Evolutionary conservation across 768 basidiomycete species (phyloP), one percentile per base, ranked within the genome.

Genomic region (Brasilioporus rufonigricans): DNA sequence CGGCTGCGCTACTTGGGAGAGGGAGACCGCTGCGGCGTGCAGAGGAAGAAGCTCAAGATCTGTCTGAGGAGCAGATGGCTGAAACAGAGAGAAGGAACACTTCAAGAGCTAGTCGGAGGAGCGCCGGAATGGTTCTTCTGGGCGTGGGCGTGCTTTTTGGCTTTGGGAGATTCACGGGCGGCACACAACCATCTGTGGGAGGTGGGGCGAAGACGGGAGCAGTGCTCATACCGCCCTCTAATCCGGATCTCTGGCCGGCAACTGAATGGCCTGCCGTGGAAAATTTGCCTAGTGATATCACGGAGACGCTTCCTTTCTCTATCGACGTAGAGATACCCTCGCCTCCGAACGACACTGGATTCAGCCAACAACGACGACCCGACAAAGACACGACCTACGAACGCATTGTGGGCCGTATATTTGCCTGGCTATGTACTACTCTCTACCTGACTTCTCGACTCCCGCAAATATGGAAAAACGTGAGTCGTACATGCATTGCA

Each of bases 401-500:
- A 63, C 87, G 82, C 45, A 66, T 93, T 24, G 73, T 98, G 46
- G 97, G 97, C 1, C 86, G 97, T 3, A 82, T 93, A 50, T 93
- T 89, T 51, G 95, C 97, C 10, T 99, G 97, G 97, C 66, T 87
- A 19, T 98, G 96, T 68, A 93, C 95, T 2, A 90, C 85, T 0
- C 75, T 98, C 16, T 99, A 99, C 71, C 75, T 99, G 33, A 98
- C 96, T 4, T 91, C 89, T 4, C 84, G 97, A 55, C 72, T 99
- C 63, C 97, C 97, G 21, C 97, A 99, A 71, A 97, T 99, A 59
- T 98, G 97, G 97, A 96, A 95, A 73, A 98, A 98, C 65, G 95
- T 97, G 70, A 69, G 93, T 84, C 35, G 24, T 41, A 29, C 21
- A 47, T 27, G 31, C 45, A 23, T 21, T 47, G 21, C 41, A 43